phyloP scores from a whole-genome alignment of 805 yeast species.

The Yarrowia sp. region DNA sequence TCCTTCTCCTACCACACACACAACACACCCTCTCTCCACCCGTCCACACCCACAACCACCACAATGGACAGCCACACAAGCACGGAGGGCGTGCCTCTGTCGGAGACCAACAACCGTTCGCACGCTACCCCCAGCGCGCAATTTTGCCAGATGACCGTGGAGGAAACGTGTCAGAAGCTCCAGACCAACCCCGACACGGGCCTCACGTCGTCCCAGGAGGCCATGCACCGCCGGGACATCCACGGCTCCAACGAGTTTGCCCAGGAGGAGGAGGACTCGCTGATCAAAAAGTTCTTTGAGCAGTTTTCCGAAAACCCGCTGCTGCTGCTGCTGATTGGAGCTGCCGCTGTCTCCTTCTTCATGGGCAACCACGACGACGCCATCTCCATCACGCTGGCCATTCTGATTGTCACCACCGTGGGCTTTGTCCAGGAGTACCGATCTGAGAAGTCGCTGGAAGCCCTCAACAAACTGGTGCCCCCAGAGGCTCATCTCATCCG shows the following conservation, averaged over 20 bases:
- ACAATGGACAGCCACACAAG: constrained; percentile 37
- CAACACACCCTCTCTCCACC: too few relatives aligned
- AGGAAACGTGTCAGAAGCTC: constrained; percentile 68
- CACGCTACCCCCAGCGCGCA: constrained; percentile 63
- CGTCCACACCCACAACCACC: background rate
- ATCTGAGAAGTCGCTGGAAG: constrained; percentile 92
- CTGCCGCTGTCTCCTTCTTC: constrained; percentile 82
- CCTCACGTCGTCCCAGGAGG: constrained; percentile 71
- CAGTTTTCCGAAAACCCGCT: constrained; percentile 91
- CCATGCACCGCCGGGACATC: constrained; percentile 68
- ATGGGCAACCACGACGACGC: constrained; percentile 99
- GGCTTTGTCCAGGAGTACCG: constrained; percentile 98
- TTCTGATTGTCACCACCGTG: constrained; percentile 90
- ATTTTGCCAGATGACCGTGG: constrained; percentile 66
- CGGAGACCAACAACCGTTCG: constrained; percentile 35
- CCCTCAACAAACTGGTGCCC: constrained; percentile 90
- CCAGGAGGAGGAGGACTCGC: constrained; percentile 75
- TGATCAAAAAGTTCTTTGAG: constrained; percentile 73
- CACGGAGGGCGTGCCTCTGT: constrained; percentile 38
- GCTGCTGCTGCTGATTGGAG: constrained; percentile 84
- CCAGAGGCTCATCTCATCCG: constrained; percentile 94
- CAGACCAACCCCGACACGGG: constrained; percentile 69
- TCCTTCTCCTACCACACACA: too few relatives aligned
- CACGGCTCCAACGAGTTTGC: constrained; percentile 84
- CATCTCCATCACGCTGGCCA: constrained; percentile 89